Evolutionary conservation across 345 rosid species (phyloP), one percentile per base, ranked within the genome.

Genomic region (Corymbia maculata): DNA sequence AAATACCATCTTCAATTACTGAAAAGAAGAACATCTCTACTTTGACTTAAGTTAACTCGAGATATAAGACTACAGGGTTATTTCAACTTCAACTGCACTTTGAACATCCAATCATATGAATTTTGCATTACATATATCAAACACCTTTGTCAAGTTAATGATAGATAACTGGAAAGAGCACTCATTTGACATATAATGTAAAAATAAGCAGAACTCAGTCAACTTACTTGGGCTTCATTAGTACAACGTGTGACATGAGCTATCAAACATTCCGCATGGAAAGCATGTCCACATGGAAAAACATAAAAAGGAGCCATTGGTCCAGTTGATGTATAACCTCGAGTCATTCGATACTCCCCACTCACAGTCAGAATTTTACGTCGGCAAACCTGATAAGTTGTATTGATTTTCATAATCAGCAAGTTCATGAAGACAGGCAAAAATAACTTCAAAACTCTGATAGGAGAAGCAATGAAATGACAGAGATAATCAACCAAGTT

Each of bases 231-330:
- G 88, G 92, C 87, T 91, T 90, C 95, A 68, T 87, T 90, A 28
- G 96, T 93, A 88, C 94, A 94, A 49, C 93, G 94, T 13, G 96
- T 95, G 84, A 95, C 95, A 45, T 95, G 98, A 45, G 99, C 96
- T 90, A 98, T 95, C 89, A 97, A 88, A 93, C 99, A 97, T 85
- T 95, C 95, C 19, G 98, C 92, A 90, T 98, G 99, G 92, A 98
- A 98, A 64, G 99, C 93, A 87, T 98, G 99, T 22, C 98, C 97
- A 90, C 99, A 98, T 45, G 99, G 99, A 92, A 98, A 98, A 86
- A 98, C 95, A 89, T 97, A 98, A 91, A 98, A 97, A 79, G 98
- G 98, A 87, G 99, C 97, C 94, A 98, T 92, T 68, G 97, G 94
- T 91, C 99, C 98, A 66, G 93, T 94, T n/a, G 99, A 91, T 86